A percentile compares a stretch with the other conserved stretches of the same genome.
phyloP scores from a whole-genome alignment of 139 green algal genomes.

The Closterium sp. region DNA sequence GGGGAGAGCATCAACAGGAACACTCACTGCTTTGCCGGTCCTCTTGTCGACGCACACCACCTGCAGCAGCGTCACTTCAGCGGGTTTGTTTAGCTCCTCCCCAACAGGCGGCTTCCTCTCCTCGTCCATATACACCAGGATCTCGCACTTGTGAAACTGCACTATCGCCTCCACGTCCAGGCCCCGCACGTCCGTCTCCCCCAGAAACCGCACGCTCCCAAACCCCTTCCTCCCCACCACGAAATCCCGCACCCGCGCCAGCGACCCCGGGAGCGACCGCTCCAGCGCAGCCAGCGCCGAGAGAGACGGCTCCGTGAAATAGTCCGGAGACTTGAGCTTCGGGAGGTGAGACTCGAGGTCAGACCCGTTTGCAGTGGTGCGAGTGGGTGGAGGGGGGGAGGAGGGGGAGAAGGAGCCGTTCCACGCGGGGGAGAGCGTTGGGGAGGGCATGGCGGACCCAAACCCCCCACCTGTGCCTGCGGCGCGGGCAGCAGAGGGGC shows the following conservation, averaged over 20 bases:
- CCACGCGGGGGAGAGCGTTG: not conserved
- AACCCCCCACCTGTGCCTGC: not conserved
- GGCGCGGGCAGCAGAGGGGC: not conserved
- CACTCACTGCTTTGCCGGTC: constrained; percentile 49
- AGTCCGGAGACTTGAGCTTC: constrained; percentile 50
- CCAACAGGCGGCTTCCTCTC: constrained; percentile 73
- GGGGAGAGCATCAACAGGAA: not conserved
- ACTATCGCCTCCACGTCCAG: constrained; percentile 73
- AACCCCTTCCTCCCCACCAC: constrained; percentile 63
- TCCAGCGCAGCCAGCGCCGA: constrained; percentile 66
- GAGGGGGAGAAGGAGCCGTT: not conserved
- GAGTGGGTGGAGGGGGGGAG: not conserved
- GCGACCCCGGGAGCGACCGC: constrained; percentile 53
- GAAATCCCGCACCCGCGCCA: constrained; percentile 67
- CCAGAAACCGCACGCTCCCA: constrained; percentile 75
- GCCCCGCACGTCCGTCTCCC: constrained; percentile 73
- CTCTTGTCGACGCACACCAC: constrained; percentile 58
- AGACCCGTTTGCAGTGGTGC: not conserved
- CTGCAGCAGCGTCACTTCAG: constrained; percentile 73
- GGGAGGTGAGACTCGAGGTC: constrained; percentile 32
- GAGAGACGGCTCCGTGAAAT: constrained; percentile 63
- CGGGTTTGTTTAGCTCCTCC: constrained; percentile 76
- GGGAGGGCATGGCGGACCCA: not conserved
- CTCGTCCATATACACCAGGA: constrained; percentile 72
- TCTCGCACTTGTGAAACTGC: constrained; percentile 61